These are phyloP conservation scores for Ensete glaucum DNA, from an alignment of 176 grass and related monocot genomes.

Conservation along the genomic window DNA sequence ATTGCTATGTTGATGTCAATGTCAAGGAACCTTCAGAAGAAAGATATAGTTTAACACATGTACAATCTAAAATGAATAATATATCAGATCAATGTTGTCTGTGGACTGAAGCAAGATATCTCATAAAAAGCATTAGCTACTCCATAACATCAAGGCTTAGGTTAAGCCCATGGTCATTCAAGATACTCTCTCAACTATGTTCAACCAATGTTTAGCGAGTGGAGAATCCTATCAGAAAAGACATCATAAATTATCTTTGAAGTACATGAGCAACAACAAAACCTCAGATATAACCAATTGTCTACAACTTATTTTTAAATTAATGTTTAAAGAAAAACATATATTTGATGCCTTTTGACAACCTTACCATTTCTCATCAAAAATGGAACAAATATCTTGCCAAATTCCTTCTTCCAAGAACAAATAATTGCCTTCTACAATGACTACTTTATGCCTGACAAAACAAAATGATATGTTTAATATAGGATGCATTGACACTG, in stretches of 20 bases:
- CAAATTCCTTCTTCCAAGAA: slow-evolving; percentile 66
- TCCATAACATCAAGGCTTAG: not conserved
- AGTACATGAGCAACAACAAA: not conserved
- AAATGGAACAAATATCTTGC: slow-evolving; percentile 57
- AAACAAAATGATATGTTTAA: not conserved
- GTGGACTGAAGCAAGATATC: not conserved
- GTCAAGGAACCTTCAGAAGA: slow-evolving; percentile 63
- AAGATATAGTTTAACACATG: not conserved
- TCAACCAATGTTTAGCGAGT: no score
- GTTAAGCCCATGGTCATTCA: not conserved
- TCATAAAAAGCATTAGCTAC: not conserved
- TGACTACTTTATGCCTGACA: slow-evolving; percentile 77
- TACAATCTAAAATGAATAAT: not conserved
- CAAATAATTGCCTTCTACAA: slow-evolving; percentile 83
- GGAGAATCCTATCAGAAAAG: no score
- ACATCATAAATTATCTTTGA: not conserved
- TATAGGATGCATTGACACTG: not conserved
- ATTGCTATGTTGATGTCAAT: slow-evolving; percentile 74
- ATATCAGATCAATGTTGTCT: no score
- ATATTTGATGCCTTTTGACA: not conserved
- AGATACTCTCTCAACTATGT: no score
- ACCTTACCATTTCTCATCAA: slow-evolving; percentile 90
- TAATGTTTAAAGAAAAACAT: not conserved
- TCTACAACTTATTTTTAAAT: not conserved
- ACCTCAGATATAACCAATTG: not conserved